A percentile compares a stretch with the other conserved stretches of the same genome.
Evolutionary conservation across 495 filamentous ascomycete genomes (phyloP).

Genomic region (Aspergillus bridgeri): DNA sequence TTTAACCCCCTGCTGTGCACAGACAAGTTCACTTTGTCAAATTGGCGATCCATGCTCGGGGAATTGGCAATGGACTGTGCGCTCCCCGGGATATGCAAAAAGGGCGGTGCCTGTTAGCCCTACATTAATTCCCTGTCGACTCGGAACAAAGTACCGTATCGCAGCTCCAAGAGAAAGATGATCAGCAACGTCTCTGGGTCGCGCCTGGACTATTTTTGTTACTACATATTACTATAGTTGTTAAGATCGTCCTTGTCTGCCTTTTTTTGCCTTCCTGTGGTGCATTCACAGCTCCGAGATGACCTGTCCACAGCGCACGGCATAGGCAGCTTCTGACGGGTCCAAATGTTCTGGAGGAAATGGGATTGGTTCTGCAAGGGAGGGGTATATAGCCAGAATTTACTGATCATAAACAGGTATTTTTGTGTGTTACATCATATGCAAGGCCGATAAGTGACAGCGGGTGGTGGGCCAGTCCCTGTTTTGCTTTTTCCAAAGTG

Average conservation of each 20-base stretch:
- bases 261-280: too few species aligned
- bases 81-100: background rate
- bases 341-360: background rate
- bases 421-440: background rate
- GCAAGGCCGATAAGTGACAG: background rate
- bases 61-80: background rate
- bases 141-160: background rate
- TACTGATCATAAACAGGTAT: background rate
- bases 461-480: background rate
- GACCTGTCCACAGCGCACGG: background rate
- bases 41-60: background rate
- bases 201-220: background rate
- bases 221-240: too few species aligned
- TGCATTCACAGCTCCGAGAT: too few species aligned
- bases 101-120: background rate
- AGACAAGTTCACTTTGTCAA: background rate
- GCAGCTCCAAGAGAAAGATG: background rate
- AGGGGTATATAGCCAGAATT: background rate
- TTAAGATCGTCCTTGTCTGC: too few species aligned
- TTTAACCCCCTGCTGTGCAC: background rate
- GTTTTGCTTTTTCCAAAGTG: background rate
- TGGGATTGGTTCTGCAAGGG: background rate
- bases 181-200: background rate
- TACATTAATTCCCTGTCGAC: background rate
- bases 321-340: background rate